A percentile compares a stretch with the other conserved stretches of the same genome.
phyloP scores from a whole-genome alignment of 1,284 basidiomycete genomes.

The Volvariella surrecta region DNA sequence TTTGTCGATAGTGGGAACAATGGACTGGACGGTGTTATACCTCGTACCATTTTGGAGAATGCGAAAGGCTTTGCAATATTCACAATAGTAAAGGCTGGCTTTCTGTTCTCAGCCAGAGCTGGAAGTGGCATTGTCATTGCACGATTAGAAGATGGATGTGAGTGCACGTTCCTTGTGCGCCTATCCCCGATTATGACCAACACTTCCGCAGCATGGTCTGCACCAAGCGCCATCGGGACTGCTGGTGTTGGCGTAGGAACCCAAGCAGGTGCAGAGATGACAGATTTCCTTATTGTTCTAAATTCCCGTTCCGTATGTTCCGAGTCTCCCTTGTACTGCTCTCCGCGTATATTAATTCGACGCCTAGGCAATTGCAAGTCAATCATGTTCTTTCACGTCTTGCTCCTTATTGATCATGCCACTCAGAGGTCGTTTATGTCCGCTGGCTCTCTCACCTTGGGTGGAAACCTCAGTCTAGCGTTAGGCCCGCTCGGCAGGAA shows the following conservation, averaged over 20 bases:
- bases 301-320: constrained; percentile 68
- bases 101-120: constrained; percentile 71
- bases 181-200: constrained; percentile 3
- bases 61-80: constrained; percentile 85
- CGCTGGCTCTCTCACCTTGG: constrained; percentile 85
- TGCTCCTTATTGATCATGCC: background rate
- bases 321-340: constrained; percentile 14
- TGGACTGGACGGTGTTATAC: constrained; percentile 70
- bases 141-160: constrained; percentile 74
- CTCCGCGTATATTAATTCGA: constrained; percentile 8
- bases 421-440: constrained; percentile 87
- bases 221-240: constrained; percentile 93
- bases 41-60: constrained; percentile 56
- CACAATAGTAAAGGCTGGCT: constrained; percentile 73
- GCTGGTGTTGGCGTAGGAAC: constrained; percentile 88
- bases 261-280: constrained; percentile 82
- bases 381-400: constrained; percentile 5
- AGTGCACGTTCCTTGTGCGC: constrained; percentile 24
- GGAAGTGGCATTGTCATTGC: constrained; percentile 93
- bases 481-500: constrained; percentile 92
- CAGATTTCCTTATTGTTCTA: constrained; percentile 91
- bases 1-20: constrained; percentile 67
- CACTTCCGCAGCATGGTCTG: constrained; percentile 68
- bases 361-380: constrained; percentile 50
- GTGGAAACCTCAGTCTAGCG: constrained; percentile 90